Conservation (phyloP, 2,329 filamentous ascomycete genomes). For the Diaporthe sp. region DNA sequence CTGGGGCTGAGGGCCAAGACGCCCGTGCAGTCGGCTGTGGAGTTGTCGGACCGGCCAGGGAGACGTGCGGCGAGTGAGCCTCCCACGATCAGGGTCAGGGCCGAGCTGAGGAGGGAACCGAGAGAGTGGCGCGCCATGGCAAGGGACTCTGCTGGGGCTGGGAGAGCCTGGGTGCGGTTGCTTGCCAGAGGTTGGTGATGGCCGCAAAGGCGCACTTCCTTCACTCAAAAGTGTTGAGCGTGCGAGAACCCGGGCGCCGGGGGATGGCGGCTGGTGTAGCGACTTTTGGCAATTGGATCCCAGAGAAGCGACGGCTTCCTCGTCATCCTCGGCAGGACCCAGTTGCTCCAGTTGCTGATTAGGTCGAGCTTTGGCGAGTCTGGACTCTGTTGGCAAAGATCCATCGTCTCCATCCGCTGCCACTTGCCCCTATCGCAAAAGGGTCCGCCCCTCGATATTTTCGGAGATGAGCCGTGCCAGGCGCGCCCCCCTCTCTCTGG, state of each 20-base stretch:
- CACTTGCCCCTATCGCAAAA: constrained; percentile 22
- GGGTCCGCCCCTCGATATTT: neutral
- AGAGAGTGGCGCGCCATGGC: constrained; percentile 9
- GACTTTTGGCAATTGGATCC: constrained; percentile 6
- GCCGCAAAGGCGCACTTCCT: neutral
- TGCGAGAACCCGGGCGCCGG: neutral
- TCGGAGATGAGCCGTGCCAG: constrained; percentile 33
- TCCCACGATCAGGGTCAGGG: constrained; percentile 21
- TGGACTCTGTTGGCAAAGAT: neutral
- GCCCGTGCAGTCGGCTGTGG: constrained; percentile 37
- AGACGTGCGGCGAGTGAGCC: constrained; percentile 12
- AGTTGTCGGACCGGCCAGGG: constrained; percentile 10
- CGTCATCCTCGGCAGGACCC: constrained; percentile 13
- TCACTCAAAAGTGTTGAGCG: neutral
- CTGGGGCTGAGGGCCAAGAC: constrained; percentile 38
- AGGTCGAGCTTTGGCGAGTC: constrained; percentile 16
- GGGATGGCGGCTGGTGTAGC: constrained; percentile 5
- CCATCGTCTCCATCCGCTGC: neutral
- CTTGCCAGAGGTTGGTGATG: neutral
- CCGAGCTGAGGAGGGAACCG: constrained; percentile 27
- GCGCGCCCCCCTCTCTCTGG: neutral
- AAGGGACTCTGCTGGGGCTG: neutral
- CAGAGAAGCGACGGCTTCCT: neutral
- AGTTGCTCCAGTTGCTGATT: neutral
- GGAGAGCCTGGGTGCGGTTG: neutral